A percentile compares a stretch with the other conserved stretches of the same genome.
These are phyloP conservation scores for Hyaloscypha variabilis DNA, from an alignment of 495 filamentous ascomycete species.

Conservation along the genomic window DNA sequence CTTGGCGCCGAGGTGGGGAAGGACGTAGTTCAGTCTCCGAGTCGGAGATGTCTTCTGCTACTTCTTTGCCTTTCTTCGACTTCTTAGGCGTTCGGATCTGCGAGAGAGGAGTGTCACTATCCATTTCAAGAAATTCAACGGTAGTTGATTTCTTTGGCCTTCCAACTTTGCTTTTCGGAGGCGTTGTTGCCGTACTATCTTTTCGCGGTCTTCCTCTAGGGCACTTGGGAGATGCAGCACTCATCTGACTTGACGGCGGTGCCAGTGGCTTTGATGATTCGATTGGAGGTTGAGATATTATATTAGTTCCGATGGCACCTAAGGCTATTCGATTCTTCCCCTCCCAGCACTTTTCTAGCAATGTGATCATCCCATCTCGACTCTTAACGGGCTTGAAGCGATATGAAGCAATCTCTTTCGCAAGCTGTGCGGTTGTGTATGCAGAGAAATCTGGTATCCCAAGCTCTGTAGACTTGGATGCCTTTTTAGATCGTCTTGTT, in stretches of 20 bases:
- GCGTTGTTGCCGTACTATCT: constrained; percentile 22
- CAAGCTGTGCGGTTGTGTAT: constrained; percentile 65
- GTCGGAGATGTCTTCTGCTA: constrained; percentile 63
- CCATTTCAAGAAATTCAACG: constrained; percentile 13
- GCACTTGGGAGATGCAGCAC: constrained; percentile 32
- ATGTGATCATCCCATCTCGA: constrained; percentile 69
- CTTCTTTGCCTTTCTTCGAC: constrained; percentile 20
- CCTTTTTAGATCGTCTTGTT: neutral
- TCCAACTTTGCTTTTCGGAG: constrained; percentile 22
- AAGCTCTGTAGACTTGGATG: neutral
- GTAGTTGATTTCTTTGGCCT: constrained; percentile 30
- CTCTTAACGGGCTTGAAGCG: constrained; percentile 77
- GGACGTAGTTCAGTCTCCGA: constrained; percentile 47
- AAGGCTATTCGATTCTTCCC: constrained; percentile 38
- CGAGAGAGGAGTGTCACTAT: constrained; percentile 23
- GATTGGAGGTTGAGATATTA: neutral
- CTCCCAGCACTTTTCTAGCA: constrained; percentile 76
- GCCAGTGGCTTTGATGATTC: neutral
- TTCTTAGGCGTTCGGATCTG: constrained; percentile 29
- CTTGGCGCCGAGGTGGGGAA: constrained; percentile 28
- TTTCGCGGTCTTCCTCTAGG: constrained; percentile 50
- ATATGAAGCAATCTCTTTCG: constrained; percentile 62
- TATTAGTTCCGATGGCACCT: constrained; percentile 24
- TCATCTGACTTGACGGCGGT: constrained; percentile 9
- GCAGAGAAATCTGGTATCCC: constrained; percentile 61